Conservation (phyloP, 2,329 filamentous ascomycete genomes). For the Hyphodiscus sp. region DNA sequence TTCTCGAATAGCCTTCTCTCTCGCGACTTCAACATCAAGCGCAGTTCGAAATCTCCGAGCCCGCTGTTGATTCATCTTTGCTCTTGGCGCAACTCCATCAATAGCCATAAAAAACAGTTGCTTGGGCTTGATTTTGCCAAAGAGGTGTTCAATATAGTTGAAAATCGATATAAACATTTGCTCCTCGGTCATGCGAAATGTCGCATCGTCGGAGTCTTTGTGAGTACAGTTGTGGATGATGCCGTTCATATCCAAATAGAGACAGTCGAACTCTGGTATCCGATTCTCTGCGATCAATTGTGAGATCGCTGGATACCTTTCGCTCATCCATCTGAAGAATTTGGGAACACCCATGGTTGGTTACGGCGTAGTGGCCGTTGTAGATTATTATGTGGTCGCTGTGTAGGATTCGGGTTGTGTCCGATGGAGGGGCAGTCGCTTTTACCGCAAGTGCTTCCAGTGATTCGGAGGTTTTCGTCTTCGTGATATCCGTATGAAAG, state of each 20-base stretch:
- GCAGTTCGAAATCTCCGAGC: constrained; percentile 92
- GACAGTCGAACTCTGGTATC: constrained; percentile 96
- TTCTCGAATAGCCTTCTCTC: constrained; percentile 85
- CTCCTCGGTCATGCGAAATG: constrained; percentile 90
- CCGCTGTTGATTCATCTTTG: constrained; percentile 99
- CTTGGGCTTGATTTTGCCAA: constrained; percentile 97
- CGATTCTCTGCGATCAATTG: constrained; percentile 98
- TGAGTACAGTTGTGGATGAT: constrained; percentile 99
- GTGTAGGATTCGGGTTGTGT: constrained; percentile 10
- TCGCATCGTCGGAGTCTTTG: constrained; percentile 87
- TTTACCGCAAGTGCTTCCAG: constrained; percentile 22
- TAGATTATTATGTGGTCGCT: constrained; percentile 3
- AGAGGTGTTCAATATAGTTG: constrained; percentile 98
- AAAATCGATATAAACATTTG: constrained; percentile 99
- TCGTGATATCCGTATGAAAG: constrained; percentile 3
- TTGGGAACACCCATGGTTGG: constrained; percentile 47
- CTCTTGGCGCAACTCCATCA: constrained; percentile 91
- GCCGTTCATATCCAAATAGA: constrained; percentile 98
- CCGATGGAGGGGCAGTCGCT: constrained; percentile 19
- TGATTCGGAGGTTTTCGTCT: neutral
- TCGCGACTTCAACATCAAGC: constrained; percentile 79
- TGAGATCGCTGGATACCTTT: constrained; percentile 97
- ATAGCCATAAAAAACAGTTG: constrained; percentile 99
- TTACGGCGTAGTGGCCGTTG: constrained; percentile 10
- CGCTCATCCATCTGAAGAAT: constrained; percentile 78